Conservation (phyloP, 2,329 filamentous ascomycete species). For the Verticillium longisporum region DNA sequence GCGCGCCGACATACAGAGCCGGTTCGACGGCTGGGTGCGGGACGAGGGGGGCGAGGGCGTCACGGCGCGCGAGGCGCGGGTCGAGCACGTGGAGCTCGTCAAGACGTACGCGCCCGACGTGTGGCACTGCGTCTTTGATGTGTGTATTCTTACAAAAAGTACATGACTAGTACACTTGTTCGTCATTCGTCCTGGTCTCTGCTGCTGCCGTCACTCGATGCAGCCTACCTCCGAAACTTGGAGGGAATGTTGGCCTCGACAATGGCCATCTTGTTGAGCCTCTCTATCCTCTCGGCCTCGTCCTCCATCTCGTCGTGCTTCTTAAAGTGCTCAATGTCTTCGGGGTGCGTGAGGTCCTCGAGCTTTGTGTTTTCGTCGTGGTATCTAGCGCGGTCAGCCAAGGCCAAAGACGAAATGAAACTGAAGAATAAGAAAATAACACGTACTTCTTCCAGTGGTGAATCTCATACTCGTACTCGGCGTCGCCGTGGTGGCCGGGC, state of each 20-base stretch:
- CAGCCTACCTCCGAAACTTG: slow-evolving; percentile 62
- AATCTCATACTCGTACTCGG: slow-evolving; percentile 96
- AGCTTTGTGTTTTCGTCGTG: slow-evolving; percentile 74
- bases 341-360: slow-evolving; percentile 88
- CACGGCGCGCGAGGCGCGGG: slow-evolving; percentile 20
- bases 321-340: slow-evolving; percentile 93
- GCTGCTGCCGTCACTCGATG: slow-evolving; percentile 11
- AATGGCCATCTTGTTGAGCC: slow-evolving; percentile 66
- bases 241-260: slow-evolving; percentile 83
- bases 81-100: slow-evolving; percentile 56
- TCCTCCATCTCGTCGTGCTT: slow-evolving; percentile 80
- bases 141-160: slow-evolving; percentile 34
- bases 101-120: slow-evolving; percentile 65
- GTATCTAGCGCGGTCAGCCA: slow-evolving; percentile 27
- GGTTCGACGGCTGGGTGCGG: slow-evolving; percentile 32
- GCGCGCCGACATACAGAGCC: slow-evolving; percentile 37
- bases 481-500: slow-evolving; percentile 91
- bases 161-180: slow-evolving; percentile 7
- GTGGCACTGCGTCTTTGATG: slow-evolving; percentile 65
- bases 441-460: slow-evolving; percentile 89
- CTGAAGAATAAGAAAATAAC: neutral
- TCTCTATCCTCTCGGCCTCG: slow-evolving; percentile 60
- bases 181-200: neutral
- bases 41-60: neutral
- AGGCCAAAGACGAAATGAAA: neutral